Percentiles rank a stretch among this genome's conserved stretches.
These are phyloP conservation scores for Pythium brachiatum DNA, from an alignment of 352 stramenopile species.

Conservation along the genomic window DNA sequence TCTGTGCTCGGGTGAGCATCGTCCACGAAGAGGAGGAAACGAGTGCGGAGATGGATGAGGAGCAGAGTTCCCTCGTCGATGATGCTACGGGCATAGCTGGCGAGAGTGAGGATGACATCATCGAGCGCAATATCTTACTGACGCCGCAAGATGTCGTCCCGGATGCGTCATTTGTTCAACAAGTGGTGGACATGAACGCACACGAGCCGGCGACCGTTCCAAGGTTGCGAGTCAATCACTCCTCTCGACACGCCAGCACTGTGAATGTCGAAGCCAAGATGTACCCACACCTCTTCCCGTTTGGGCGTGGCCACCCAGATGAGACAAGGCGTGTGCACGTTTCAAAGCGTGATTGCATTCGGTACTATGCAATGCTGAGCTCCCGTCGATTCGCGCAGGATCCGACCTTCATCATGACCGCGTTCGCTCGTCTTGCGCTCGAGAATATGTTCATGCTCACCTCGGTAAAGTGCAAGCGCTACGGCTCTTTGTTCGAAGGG, in stretches of 20 bases:
- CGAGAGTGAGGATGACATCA: neutral
- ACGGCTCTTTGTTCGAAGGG: neutral
- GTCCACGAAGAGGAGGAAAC: neutral
- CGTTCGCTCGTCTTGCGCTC: too few species aligned
- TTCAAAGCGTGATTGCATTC: conserved; percentile 6
- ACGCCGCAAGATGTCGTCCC: neutral
- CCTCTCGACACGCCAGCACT: neutral
- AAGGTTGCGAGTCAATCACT: too few species aligned
- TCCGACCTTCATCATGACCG: too few species aligned
- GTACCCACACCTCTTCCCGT: conserved; percentile 8
- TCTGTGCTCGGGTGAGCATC: neutral
- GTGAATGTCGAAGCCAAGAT: conserved; percentile 9
- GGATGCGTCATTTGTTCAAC: too few species aligned
- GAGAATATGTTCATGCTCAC: too few species aligned
- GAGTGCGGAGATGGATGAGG: neutral
- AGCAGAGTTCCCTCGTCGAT: neutral
- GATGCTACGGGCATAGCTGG: neutral
- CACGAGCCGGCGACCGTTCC: too few species aligned
- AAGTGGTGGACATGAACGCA: too few species aligned
- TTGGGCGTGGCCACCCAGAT: conserved; percentile 8
- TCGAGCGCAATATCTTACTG: conserved; percentile 6
- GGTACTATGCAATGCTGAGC: conserved; percentile 4
- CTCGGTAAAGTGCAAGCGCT: conserved; percentile 4
- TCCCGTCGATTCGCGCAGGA: too few species aligned
- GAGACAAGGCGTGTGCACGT: neutral